These are phyloP conservation scores for Aspergillus novoparasiticus DNA, from an alignment of 2,329 filamentous ascomycete genomes.

Conservation along the genomic window DNA sequence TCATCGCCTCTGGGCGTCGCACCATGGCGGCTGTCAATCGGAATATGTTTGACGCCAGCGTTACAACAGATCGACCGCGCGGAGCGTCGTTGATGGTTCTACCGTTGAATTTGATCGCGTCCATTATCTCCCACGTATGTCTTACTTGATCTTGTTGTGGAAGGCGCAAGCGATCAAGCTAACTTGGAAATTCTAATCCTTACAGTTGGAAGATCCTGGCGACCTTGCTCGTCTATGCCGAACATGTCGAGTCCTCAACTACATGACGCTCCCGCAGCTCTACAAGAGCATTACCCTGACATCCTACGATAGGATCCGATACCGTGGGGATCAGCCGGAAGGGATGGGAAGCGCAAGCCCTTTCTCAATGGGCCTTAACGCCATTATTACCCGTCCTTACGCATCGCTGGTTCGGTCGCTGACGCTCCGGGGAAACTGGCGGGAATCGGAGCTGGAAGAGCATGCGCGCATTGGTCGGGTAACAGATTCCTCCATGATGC, in stretches of 20 bases:
- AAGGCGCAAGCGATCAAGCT: neutral
- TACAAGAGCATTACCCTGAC: conserved; percentile 60
- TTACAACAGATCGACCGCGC: conserved; percentile 32
- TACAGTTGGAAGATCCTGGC: conserved; percentile 58
- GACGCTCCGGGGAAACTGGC: conserved; percentile 58
- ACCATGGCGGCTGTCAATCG: conserved; percentile 45
- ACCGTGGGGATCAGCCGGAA: conserved; percentile 59
- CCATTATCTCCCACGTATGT: conserved; percentile 58
- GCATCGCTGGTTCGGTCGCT: conserved; percentile 57
- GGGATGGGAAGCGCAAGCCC: conserved; percentile 65
- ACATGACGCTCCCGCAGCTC: conserved; percentile 65
- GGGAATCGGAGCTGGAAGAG: conserved; percentile 59
- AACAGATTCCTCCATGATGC: conserved; percentile 66
- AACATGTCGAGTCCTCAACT: conserved; percentile 64
- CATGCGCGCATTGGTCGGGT: conserved; percentile 60
- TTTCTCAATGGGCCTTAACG: conserved; percentile 65
- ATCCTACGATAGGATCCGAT: conserved; percentile 62
- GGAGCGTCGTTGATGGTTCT: conserved; percentile 44
- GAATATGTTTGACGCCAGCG: conserved; percentile 45
- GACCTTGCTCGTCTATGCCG: conserved; percentile 63
- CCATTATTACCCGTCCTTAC: conserved; percentile 59
- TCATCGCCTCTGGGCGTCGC: conserved; percentile 31
- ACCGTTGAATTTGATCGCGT: conserved; percentile 61
- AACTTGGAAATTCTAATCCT: neutral
- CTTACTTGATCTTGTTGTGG: neutral